A percentile compares a stretch with the other conserved stretches of the same genome.
These are phyloP conservation scores for Candida sakaeoensis DNA, from an alignment of 805 yeast genomes.

Conservation along the genomic window DNA sequence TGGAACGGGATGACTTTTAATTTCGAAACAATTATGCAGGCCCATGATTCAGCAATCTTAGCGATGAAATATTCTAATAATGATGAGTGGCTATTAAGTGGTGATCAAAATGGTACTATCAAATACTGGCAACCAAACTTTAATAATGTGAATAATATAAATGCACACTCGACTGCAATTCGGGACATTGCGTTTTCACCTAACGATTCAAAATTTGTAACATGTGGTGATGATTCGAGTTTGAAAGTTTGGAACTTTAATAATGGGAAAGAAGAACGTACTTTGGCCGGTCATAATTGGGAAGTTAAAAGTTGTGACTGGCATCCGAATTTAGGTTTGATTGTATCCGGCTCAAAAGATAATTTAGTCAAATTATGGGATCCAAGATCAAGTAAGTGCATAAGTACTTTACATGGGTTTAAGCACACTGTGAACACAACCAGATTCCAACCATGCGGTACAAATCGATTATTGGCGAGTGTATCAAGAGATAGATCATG, in stretches of 20 bases:
- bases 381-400: slow-evolving; percentile 73
- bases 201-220: slow-evolving; percentile 85
- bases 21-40: slow-evolving; percentile 97
- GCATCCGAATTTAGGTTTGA: slow-evolving; percentile 85
- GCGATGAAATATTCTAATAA: slow-evolving; percentile 78
- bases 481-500: slow-evolving; percentile 87
- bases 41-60: slow-evolving; percentile 88
- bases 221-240: slow-evolving; percentile 88
- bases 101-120: slow-evolving; percentile 87
- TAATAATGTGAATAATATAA: slow-evolving; percentile 82
- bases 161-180: slow-evolving; percentile 75
- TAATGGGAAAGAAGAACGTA: slow-evolving; percentile 77
- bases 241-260: slow-evolving; percentile 94
- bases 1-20: slow-evolving; percentile 97
- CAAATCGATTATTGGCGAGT: slow-evolving; percentile 70
- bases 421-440: slow-evolving; percentile 91
- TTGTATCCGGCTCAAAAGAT: slow-evolving; percentile 94
- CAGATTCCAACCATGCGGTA: slow-evolving; percentile 80
- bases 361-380: slow-evolving; percentile 94
- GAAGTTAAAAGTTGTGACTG: slow-evolving; percentile 96
- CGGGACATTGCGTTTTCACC: slow-evolving; percentile 89
- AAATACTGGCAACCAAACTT: slow-evolving; percentile 98
- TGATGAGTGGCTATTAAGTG: slow-evolving; percentile 92
- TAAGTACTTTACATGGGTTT: slow-evolving; percentile 83
- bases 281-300: slow-evolving; percentile 94